Conservation (phyloP, 1,284 basidiomycete species). For the Boletus sp. region DNA sequence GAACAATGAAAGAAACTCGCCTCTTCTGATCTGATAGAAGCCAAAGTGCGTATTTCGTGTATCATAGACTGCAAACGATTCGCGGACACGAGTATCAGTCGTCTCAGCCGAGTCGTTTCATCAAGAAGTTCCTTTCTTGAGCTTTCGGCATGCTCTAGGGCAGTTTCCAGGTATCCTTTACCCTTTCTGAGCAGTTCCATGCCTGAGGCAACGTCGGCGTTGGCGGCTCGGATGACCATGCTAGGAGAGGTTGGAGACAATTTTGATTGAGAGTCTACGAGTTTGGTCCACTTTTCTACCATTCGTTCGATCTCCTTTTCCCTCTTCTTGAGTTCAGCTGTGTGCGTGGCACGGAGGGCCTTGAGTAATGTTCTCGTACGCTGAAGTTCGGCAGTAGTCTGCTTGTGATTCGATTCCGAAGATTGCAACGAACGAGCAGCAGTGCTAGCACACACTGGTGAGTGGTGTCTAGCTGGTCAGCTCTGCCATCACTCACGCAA, state of each 20-base stretch:
- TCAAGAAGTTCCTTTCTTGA: conserved; percentile 62
- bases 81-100: conserved; percentile 62
- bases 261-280: conserved; percentile 64
- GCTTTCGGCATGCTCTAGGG: conserved; percentile 71
- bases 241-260: conserved; percentile 44
- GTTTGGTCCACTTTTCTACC: conserved; percentile 70
- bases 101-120: conserved; percentile 68
- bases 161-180: conserved; percentile 61
- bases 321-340: conserved; percentile 74
- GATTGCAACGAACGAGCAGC: conserved; percentile 51
- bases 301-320: conserved; percentile 81
- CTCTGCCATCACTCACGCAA: conserved; percentile 48
- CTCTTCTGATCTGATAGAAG: conserved; percentile 42
- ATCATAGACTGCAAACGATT: conserved; percentile 65
- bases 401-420: conserved; percentile 63
- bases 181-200: conserved; percentile 46
- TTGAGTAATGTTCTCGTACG: conserved; percentile 62
- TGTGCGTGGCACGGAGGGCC: conserved; percentile 59
- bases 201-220: conserved; percentile 48
- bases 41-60: conserved; percentile 38
- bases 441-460: conserved; percentile 38
- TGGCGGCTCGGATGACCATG: conserved; percentile 47
- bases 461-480: conserved; percentile 2
- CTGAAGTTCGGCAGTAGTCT: conserved; percentile 63
- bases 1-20: conserved; percentile 31